Percentiles rank a stretch among this genome's conserved stretches.
phyloP scores from a whole-genome alignment of 1,139 yeast genomes.

The Saccharomyces hybrid region DNA sequence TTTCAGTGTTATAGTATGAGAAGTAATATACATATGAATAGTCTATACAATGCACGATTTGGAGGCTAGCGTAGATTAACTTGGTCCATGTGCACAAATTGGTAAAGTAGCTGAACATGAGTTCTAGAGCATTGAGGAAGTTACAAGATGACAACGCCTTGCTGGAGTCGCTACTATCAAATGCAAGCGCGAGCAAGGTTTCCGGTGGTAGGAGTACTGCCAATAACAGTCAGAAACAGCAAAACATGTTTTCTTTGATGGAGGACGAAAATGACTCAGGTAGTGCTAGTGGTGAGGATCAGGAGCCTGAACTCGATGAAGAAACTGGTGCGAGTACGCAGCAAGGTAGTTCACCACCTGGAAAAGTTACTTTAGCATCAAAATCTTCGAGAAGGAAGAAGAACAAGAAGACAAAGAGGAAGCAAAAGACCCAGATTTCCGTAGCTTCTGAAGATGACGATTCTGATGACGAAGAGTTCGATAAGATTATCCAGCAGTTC shows the following conservation, averaged over 20 bases:
- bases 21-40: too few relatives aligned
- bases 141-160: conserved; percentile 38
- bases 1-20: not conserved
- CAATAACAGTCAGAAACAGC: conserved; percentile 12
- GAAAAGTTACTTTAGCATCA: conserved; percentile 4
- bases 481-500: conserved; percentile 24
- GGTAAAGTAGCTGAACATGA: conserved; percentile 37
- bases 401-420: conserved; percentile 20
- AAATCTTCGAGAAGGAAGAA: conserved; percentile 15
- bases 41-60: not conserved
- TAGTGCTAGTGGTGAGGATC: conserved; percentile 29
- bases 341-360: conserved; percentile 9
- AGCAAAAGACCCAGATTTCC: conserved; percentile 10
- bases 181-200: not conserved
- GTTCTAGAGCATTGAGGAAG: conserved; percentile 58
- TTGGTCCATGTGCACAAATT: not conserved
- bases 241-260: conserved; percentile 50
- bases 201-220: not conserved
- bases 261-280: conserved; percentile 35
- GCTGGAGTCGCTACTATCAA: conserved; percentile 21
- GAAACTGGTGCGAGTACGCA: not conserved
- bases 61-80: not conserved
- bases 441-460: conserved; percentile 10
- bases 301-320: conserved; percentile 9
- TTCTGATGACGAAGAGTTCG: conserved; percentile 28